phyloP scores from a whole-genome alignment of 2,329 filamentous ascomycete species.

The Colletotrichum karsti region DNA sequence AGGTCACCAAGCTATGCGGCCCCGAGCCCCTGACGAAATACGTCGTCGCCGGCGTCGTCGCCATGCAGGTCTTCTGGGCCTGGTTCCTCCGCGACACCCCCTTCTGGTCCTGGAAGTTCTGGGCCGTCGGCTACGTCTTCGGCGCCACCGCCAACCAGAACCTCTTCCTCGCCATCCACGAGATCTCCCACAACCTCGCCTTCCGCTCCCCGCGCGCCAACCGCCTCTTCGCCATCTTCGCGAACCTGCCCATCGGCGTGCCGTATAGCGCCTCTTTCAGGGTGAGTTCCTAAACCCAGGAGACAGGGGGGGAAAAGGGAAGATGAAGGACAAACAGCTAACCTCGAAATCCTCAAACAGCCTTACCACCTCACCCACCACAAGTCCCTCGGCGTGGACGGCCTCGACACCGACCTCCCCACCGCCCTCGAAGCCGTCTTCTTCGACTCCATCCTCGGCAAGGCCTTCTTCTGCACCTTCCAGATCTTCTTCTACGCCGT shows the following conservation, averaged over 20 bases:
- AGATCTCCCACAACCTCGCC: conserved; percentile 97
- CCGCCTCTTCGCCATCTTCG: conserved; percentile 87
- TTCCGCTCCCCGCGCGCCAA: conserved; percentile 85
- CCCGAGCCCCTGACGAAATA: conserved; percentile 97
- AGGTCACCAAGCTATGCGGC: conserved; percentile 97
- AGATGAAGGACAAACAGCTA: conserved; percentile 29
- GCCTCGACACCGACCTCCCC: conserved; percentile 94
- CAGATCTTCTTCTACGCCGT: conserved; percentile 99
- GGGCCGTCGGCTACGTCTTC: conserved; percentile 87
- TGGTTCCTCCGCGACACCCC: conserved; percentile 79
- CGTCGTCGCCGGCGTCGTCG: conserved; percentile 84
- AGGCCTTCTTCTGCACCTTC: conserved; percentile 99
- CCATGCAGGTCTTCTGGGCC: conserved; percentile 81
- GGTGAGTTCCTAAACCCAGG: conserved; percentile 54
- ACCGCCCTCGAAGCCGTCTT: conserved; percentile 91
- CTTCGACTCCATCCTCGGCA: conserved; percentile 93
- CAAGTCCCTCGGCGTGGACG: conserved; percentile 96
- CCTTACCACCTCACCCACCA: conserved; percentile 99
- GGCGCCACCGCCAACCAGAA: conserved; percentile 98
- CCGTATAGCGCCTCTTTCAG: conserved; percentile 97
- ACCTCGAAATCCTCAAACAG: conserved; percentile 47
- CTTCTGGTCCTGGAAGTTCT: conserved; percentile 85
- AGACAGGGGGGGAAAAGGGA: not conserved
- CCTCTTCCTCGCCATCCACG: conserved; percentile 97
- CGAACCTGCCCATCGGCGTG: conserved; percentile 94